Evolutionary conservation across 192 early-diverging fungal species (phyloP).

Genomic region (Umbelopsis sp.): DNA sequence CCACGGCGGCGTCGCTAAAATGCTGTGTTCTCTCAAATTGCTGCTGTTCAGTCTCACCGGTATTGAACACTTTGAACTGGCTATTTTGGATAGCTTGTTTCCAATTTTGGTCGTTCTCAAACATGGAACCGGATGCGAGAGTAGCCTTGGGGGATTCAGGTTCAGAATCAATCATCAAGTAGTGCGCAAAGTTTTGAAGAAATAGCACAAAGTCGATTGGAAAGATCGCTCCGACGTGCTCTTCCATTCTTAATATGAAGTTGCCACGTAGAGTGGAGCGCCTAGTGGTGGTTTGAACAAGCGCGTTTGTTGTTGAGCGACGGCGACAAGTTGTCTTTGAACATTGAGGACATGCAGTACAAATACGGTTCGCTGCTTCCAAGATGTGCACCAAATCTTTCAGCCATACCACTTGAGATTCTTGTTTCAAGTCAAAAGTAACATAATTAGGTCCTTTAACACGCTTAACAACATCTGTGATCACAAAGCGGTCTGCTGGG

Average conservation of each 20-base stretch:
- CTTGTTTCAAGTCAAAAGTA: background rate
- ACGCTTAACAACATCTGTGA: background rate
- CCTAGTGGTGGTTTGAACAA: background rate
- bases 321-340: background rate
- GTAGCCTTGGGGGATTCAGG: background rate
- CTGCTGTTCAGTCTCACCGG: background rate
- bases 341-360: background rate
- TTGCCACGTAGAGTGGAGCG: background rate
- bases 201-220: constrained; percentile 1
- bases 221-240: background rate
- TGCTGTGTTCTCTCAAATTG: background rate
- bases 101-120: background rate
- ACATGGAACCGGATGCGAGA: background rate
- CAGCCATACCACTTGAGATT: background rate
- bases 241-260: background rate
- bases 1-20: background rate
- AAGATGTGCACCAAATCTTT: background rate
- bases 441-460: background rate
- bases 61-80: background rate
- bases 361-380: background rate
- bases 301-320: background rate
- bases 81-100: background rate
- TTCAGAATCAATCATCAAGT: background rate
- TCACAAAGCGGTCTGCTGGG: background rate
- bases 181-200: background rate